Evolutionary conservation across 176 grass and related monocot genomes (phyloP).

Genomic region (Eragrostis curvula): DNA sequence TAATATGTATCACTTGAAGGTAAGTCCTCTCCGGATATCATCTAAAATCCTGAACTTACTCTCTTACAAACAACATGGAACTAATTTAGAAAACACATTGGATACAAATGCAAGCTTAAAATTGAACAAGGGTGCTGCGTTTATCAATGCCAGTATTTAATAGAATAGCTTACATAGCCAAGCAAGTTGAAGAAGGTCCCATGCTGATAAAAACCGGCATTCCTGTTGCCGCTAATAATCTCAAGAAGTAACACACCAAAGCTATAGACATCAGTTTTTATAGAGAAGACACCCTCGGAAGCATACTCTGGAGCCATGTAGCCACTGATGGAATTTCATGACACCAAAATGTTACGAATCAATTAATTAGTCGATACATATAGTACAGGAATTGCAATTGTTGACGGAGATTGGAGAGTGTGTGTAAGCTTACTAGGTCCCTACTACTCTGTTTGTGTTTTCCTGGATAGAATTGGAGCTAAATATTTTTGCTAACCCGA

Average conservation of each 20-base stretch:
- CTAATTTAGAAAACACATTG: too few relatives aligned
- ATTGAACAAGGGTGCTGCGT: too few relatives aligned
- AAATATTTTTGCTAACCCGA: constrained; percentile 9
- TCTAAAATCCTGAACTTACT: too few relatives aligned
- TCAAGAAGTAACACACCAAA: constrained; percentile 1
- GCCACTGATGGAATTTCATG: background rate
- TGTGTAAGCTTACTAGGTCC: constrained; percentile 21
- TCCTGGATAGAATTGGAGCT: constrained; percentile 4
- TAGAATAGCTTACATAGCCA: constrained; percentile 9
- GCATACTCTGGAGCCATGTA: constrained; percentile 20
- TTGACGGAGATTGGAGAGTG: background rate
- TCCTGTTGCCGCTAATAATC: constrained; percentile 19
- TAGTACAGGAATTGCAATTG: background rate
- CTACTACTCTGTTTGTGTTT: constrained; percentile 14
- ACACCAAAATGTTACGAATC: background rate
- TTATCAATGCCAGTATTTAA: too few relatives aligned
- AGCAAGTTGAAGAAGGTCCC: background rate
- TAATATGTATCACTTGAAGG: too few relatives aligned
- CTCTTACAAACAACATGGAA: too few relatives aligned
- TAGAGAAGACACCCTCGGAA: constrained; percentile 5
- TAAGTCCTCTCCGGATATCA: too few relatives aligned
- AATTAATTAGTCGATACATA: background rate
- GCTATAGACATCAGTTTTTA: constrained; percentile 21
- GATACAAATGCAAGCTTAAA: too few relatives aligned
- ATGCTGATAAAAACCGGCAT: background rate